Base-by-base conservation (phyloP, 192 early-diverging fungal genomes). In the Coemansia sp. region DNA sequence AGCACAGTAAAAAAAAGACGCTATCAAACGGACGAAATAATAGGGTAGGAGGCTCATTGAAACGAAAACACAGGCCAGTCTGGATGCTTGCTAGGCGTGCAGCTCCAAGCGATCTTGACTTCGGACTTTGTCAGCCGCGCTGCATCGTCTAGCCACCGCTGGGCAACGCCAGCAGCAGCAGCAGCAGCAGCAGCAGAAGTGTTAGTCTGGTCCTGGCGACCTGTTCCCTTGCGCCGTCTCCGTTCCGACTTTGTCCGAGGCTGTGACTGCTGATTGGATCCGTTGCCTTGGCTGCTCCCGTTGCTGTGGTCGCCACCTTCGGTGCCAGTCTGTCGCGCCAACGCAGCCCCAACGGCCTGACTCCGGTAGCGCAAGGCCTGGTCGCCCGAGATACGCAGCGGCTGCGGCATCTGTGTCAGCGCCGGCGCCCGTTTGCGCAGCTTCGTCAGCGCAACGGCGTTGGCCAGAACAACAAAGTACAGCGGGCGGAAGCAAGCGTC, bases 31-130 rank as follows among this genome's bases (percentile, higher is more conserved):
- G 26, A 26, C 15, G 48, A 7, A 16, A 50, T n/a, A 8, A 16
- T 18, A 50, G 15, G 15, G 2, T 21, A 23, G 21, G 19, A 9
- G 4, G 2, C 26, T 54, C 12, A 54, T 4, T n/a, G 4, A 41
- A 75, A 75, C 12, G 65, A 37, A 37, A 67, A 75, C 1, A 75
- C 37, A 13, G 73, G 70, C 76, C 76, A 78, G 70, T 78, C 70
- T 12, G 69, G 62, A 13, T 78, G 63, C 18, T 47, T 50, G 43
- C 60, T 64, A 2, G 42, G 49, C 0, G 47, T 44, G 16, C 71
- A 62, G 47, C 63, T 65, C 63, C 48, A 66, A 9, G 57, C 19
- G 9, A 74, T 39, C 10, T 65, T 49, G n/a, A 69, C 43, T 23
- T 50, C 59, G 11, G 48, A 53, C 9, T 38, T 7, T 8, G 16